These are phyloP conservation scores for Fusarium sp. DNA, from an alignment of 2,329 filamentous ascomycete genomes.

Conservation along the genomic window DNA sequence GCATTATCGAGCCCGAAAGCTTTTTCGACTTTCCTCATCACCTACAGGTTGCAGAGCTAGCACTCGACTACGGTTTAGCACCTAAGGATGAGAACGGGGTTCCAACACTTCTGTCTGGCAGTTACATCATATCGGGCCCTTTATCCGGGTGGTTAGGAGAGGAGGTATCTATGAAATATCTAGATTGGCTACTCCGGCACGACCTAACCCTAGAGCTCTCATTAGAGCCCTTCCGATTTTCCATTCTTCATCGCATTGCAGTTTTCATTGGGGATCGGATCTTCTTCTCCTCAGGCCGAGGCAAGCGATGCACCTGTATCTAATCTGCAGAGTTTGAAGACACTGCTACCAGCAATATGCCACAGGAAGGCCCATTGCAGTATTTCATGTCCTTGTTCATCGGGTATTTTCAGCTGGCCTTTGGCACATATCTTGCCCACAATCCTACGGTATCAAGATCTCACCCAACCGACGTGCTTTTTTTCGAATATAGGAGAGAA, in stretches of 20 bases:
- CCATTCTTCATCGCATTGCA: not conserved
- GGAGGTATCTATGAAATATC: not conserved
- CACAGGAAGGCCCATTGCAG: rapidly evolving
- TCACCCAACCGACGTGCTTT: rapidly evolving
- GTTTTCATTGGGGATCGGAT: not conserved
- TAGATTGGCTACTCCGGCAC: not conserved
- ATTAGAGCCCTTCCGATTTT: not conserved
- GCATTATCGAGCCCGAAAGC: rapidly evolving
- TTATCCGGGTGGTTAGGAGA: rapidly evolving
- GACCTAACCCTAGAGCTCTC: not conserved
- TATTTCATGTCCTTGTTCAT: not conserved
- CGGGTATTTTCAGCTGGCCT: not conserved
- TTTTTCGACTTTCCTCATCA: not conserved
- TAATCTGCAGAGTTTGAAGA: not conserved
- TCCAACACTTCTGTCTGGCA: not conserved
- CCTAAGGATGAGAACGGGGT: not conserved
- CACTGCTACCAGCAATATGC: not conserved
- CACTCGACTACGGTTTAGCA: not conserved
- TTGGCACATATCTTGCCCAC: not conserved
- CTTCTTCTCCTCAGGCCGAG: not conserved
- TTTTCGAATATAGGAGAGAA: not conserved
- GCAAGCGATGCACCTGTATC: not conserved
- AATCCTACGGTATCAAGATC: rapidly evolving
- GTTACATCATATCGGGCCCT: not conserved
- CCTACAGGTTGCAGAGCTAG: not conserved